A percentile compares a stretch with the other conserved stretches of the same genome.
Evolutionary conservation across 108 stramenopile species (phyloP).

Genomic region (Schizochytrium sp.): DNA sequence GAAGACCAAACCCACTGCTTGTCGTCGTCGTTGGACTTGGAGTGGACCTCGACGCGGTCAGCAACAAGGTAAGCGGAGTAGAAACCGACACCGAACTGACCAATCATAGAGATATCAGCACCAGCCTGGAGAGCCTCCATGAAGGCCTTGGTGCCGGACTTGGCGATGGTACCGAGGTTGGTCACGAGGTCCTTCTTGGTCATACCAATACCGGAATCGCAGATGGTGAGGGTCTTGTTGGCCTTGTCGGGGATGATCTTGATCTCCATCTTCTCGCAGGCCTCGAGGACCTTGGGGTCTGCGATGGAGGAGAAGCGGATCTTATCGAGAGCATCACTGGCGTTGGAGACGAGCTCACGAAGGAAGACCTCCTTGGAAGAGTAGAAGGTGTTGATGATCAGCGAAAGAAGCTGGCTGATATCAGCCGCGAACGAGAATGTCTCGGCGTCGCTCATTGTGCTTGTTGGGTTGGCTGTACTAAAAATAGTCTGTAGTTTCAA

Average conservation of each 20-base stretch:
- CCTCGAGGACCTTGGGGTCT: conserved; percentile 91
- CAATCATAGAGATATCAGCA: conserved; percentile 99
- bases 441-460: conserved; percentile 78
- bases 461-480: not conserved
- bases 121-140: conserved; percentile 99
- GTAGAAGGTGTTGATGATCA: conserved; percentile 95
- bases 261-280: conserved; percentile 95
- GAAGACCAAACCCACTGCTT: conserved; percentile 92
- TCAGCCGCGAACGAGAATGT: conserved; percentile 99
- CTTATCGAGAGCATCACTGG: conserved; percentile 98
- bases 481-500: no score
- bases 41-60: conserved; percentile 95
- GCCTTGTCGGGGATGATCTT: conserved; percentile 98
- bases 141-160: conserved; percentile 99
- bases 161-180: conserved; percentile 99
- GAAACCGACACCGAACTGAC: conserved; percentile 99
- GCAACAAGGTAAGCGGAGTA: conserved; percentile 99
- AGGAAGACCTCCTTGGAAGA: conserved; percentile 99
- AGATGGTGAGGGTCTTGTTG: conserved; percentile 98
- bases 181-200: conserved; percentile 99
- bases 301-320: conserved; percentile 98
- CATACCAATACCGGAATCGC: conserved; percentile 99
- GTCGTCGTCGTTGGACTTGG: conserved; percentile 94
- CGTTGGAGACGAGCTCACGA: conserved; percentile 98
- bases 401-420: conserved; percentile 99